Base-by-base conservation (phyloP, 2,329 filamentous ascomycete species). In the Arthrobotrys musiformis region DNA sequence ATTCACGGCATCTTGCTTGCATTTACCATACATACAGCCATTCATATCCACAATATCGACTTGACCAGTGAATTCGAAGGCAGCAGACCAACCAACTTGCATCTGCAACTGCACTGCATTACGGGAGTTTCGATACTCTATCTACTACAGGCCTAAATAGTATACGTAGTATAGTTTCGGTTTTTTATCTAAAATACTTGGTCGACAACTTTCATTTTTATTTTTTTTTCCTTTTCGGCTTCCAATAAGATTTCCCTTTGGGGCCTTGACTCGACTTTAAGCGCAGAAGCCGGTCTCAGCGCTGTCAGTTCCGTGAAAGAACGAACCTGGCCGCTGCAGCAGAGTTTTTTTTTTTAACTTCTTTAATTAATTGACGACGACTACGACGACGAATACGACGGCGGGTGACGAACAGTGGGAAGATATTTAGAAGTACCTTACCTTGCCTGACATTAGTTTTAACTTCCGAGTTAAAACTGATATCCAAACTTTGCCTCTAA, bases 251-350 rank as follows among this genome's bases (percentile, higher is more conserved):
- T 70, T 61, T 40, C 9, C 33, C 15, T 58, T 40, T n/a, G 54
- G 33, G 33, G 35, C 28, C 60, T n/a, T n/a, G n/a, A n/a, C 72
- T 58, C 66, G 58, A 60, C 64, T 62, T 67, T 62, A 70, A 70
- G 73, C 73, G 73, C 73, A 77, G 62, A 50, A 50, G 73, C 60
- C 68, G 68, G 68, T 60, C 63, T 70, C 73, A 77, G 66, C 73
- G 73, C 56, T 58, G 73, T 77, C 66, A 64, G 61, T 58, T 76
- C 58, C 37, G 60, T 66, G 66, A 77, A n/a, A n/a, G 66, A 46
- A 77, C 66, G 33, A 58, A 63, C 64, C 63, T 56, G 50, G 17
- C 50, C 17, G 54, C 50, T 56, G 50, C 28, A 19, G 28, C 28
- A 60, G 54, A 37, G 26, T 54, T 54, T 54, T 52, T 33, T 50